Base-by-base conservation (phyloP, 305 asterid species). In the Fraxinus platypoda region DNA sequence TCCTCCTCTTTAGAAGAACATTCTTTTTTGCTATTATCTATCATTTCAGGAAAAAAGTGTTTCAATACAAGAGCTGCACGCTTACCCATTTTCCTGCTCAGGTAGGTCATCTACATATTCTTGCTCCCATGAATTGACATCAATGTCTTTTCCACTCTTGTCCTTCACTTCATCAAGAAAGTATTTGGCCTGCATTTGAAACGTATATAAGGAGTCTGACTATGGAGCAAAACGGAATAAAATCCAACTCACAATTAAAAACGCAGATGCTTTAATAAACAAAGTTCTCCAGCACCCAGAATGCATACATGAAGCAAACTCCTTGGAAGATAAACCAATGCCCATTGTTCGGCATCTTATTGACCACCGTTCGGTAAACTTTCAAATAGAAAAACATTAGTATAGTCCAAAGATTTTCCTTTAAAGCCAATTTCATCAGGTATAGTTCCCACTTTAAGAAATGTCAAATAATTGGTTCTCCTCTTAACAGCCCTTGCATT, bases 91-190 rank as follows among this genome's bases (percentile, higher is more conserved):
- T 80, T 35, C 80, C 87, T 95, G 99, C 81, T 81, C 88, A 0
- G 99, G 98, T 84, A 93, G 94, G 84, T 91, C 99, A 35, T 31
- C 64, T 21, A 94, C 97, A 85, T 84, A 87, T 82, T 94, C 98
- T 68, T 75, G 85, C 80, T 83, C 82, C 99, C 99, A 95, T 19
- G 94, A 87, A 78, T 86, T 85, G 82, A 92, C 86, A 82, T 93
- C 84, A 81, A 95, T 89, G 81, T 82, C 88, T 68, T 82, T 84
- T 38, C 94, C 97, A 88, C 82, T 85, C 85, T 95, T 95, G 87
- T 95, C 99, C 87, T 91, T 94, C 87, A 91, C 97, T 90, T 95
- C 98, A 71, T 94, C 98, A 62, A 82, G 88, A 79, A 85, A 82
- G 87, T 95, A 95, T 82, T 87, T 91, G 66, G 92, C 91, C 99